Evolutionary conservation across 139 green algal genomes (phyloP).

Genomic region (Closterium sp.): DNA sequence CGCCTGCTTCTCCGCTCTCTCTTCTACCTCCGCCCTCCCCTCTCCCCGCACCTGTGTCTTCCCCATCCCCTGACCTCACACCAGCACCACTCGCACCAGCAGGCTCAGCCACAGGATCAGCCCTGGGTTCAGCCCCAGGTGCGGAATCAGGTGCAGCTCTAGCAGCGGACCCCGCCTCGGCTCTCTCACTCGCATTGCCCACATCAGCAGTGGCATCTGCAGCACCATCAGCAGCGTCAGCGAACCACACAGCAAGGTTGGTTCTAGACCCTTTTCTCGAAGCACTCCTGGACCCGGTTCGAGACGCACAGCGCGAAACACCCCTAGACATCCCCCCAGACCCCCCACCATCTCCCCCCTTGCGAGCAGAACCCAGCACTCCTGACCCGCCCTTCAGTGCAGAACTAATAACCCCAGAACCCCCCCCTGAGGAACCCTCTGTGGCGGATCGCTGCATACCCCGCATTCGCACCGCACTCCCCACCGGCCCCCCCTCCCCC

Average conservation of each 20-base stretch:
- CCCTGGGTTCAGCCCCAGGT: neutral
- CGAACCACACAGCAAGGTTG: neutral
- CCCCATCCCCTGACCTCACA: neutral
- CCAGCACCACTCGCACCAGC: neutral
- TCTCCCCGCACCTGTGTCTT: neutral
- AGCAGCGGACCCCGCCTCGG: neutral
- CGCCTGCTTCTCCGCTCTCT: neutral
- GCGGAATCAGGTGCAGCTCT: neutral
- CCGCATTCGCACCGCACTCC: neutral
- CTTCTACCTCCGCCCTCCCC: neutral
- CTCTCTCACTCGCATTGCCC: neutral
- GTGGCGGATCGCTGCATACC: neutral
- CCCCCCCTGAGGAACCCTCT: neutral
- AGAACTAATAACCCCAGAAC: neutral
- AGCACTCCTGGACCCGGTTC: neutral
- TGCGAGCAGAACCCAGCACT: neutral
- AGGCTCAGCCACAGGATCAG: neutral
- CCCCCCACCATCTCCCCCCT: neutral
- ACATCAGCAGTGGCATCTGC: too few species aligned
- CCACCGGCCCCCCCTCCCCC: neutral
- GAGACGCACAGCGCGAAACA: neutral
- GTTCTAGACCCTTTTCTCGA: neutral
- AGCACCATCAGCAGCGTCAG: neutral
- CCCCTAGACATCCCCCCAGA: neutral
- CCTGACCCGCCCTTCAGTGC: neutral